Evolutionary conservation across 2,329 filamentous ascomycete species (phyloP), one percentile per base, ranked within the genome.

Genomic region (Furcasterigmium furcatum): DNA sequence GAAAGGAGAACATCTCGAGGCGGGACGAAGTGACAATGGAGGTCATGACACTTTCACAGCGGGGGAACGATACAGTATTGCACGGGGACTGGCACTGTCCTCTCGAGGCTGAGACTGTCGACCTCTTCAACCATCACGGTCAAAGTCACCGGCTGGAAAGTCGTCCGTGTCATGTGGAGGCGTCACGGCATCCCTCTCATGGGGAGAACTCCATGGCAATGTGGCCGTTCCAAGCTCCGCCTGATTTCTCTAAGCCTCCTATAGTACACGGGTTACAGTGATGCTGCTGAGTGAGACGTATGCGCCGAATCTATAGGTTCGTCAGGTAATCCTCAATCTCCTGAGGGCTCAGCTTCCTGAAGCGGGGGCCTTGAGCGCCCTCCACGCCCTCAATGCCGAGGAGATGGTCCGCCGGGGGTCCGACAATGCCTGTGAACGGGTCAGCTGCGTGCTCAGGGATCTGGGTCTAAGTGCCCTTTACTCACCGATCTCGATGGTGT

Each of bases 321-420:
- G 94, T 97, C 70, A 99, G 76, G 75, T 99, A 99, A 70, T 99
- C 94, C 77, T 99, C 94, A 63, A 99, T 97, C 75, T 99, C 94
- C 73, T 96, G 90, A 62, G 95, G 91, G 60, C 82, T 96, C 70
- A 99, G 75, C 80, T 96, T 95, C 70, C 91, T 82, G 82, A 96
- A 96, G 52, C 91, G 82, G 47, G 91, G 91, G 38, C 91, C 91
- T 56, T 84, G 80, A 18, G 88, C 88, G 51, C 88, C 88, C 61
- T 92, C 87, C 10, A 95, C 88, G 50, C 91, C 91, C 67, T 95
- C 91, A 51, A 91, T 88, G 41, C 94, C 94, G 49, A 99, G 80
- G 38, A 99, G 77, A 64, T 96, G 88, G 65, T 99, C 84, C 57
- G 94, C 94, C 46, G 94, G 94, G 38, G 91, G 88, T 22, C 94